Evolutionary conservation across 305 asterid species (phyloP).

Genomic region (Rubia balearica): DNA sequence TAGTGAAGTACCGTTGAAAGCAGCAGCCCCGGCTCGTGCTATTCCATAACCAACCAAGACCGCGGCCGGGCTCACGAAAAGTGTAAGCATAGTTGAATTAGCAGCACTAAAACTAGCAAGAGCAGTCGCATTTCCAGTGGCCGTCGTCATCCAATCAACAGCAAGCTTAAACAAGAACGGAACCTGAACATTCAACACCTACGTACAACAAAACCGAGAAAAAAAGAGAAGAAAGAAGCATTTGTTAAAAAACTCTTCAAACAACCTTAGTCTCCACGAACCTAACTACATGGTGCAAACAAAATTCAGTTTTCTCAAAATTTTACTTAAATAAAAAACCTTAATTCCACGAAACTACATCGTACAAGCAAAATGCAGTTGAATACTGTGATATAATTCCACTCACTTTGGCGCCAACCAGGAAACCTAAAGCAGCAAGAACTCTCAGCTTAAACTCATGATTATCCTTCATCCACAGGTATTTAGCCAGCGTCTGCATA

Average conservation of each 20-base stretch:
- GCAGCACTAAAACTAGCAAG: conserved; percentile 78
- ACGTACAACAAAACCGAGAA: conserved; percentile 19
- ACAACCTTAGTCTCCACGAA: background rate
- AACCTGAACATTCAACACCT: conserved; percentile 97
- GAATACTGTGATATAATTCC: background rate
- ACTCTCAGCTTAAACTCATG: conserved; percentile 70
- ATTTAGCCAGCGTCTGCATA: conserved; percentile 59
- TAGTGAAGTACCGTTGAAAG: conserved; percentile 77
- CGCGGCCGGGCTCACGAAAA: conserved; percentile 87
- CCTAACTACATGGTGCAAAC: background rate
- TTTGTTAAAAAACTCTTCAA: background rate
- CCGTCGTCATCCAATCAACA: conserved; percentile 79
- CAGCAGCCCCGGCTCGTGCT: conserved; percentile 86
- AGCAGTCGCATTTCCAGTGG: conserved; percentile 63
- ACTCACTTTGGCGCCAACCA: conserved; percentile 85
- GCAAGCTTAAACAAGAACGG: conserved; percentile 96
- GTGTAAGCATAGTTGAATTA: conserved; percentile 64
- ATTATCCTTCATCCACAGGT: conserved; percentile 92
- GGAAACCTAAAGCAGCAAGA: conserved; percentile 68
- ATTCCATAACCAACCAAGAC: conserved; percentile 87
- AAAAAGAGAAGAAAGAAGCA: background rate
- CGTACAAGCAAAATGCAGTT: background rate
- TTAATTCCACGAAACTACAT: background rate
- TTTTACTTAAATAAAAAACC: background rate
- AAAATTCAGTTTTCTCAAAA: background rate